Conservation (phyloP, 2,329 filamentous ascomycete species). For the Fusarium sp. region DNA sequence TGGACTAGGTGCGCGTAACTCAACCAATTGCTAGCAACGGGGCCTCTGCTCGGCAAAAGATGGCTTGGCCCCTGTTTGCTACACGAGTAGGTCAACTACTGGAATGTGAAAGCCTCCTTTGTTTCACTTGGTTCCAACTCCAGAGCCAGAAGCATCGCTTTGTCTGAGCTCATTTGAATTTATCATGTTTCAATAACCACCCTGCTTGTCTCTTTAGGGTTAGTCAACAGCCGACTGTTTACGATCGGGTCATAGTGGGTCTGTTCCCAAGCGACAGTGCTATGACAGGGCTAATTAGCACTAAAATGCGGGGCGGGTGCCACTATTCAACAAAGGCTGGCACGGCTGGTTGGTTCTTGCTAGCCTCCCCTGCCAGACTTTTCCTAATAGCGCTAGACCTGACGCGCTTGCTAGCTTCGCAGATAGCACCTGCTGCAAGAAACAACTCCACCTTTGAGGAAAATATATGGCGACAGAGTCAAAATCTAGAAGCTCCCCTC, state of each 20-base stretch:
- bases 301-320: conserved; percentile 27
- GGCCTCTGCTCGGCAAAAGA: not conserved
- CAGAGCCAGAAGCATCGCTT: not conserved
- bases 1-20: not conserved
- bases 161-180: not conserved
- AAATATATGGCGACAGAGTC: conserved; percentile 19
- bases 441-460: conserved; percentile 12
- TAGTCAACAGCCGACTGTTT: not conserved
- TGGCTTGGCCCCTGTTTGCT: not conserved
- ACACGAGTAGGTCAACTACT: not conserved
- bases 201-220: conserved; percentile 1
- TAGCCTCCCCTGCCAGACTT: not conserved
- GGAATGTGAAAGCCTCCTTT: conserved; percentile 7
- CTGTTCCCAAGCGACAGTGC: not conserved
- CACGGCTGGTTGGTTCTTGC: conserved; percentile 24
- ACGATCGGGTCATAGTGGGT: conserved; percentile 8
- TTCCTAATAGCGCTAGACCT: conserved; percentile 8
- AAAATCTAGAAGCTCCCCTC: conserved; percentile 43
- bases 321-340: not conserved
- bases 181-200: not conserved
- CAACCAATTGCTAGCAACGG: not conserved
- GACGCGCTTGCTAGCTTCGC: conserved; percentile 13
- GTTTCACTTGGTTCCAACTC: not conserved
- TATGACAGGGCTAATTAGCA: conserved; percentile 24
- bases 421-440: conserved; percentile 11